These are phyloP conservation scores for Carex cristatella DNA, from an alignment of 176 grass and related monocot species.

Conservation along the genomic window DNA sequence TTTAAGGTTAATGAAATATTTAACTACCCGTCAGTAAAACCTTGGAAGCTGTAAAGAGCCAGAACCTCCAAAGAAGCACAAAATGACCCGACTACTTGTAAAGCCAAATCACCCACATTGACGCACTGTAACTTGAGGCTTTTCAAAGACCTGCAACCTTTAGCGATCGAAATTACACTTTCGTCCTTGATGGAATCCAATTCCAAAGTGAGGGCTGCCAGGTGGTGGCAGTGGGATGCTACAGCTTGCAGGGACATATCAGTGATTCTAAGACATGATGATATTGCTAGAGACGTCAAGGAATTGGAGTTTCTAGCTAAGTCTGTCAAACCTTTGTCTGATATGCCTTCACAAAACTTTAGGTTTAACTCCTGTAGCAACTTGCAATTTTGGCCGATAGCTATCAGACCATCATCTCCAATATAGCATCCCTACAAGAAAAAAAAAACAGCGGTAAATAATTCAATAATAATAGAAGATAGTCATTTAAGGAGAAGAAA, in stretches of 20 bases:
- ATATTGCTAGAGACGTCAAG: constrained; percentile 45
- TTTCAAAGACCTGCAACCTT: constrained; percentile 60
- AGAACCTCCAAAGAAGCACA: constrained; percentile 71
- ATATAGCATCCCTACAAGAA: constrained; percentile 70
- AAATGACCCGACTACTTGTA: constrained; percentile 67
- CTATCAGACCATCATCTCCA: constrained; percentile 80
- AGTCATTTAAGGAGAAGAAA: neutral
- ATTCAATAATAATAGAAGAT: neutral
- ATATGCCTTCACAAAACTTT: constrained; percentile 53
- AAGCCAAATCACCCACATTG: constrained; percentile 51
- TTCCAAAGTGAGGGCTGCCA: constrained; percentile 56
- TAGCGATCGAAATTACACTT: constrained; percentile 61
- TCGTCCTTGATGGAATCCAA: constrained; percentile 44
- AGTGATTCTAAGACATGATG: constrained; percentile 58
- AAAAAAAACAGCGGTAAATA: neutral
- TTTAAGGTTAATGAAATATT: neutral
- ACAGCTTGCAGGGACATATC: constrained; percentile 76
- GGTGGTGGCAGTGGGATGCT: constrained; percentile 59
- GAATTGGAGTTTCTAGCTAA: constrained; percentile 53
- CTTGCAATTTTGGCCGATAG: constrained; percentile 65
- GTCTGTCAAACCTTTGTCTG: constrained; percentile 70
- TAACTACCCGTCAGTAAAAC: constrained; percentile 71
- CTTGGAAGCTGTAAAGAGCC: constrained; percentile 64
- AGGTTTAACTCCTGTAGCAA: constrained; percentile 58
- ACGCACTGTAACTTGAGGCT: constrained; percentile 71